Base-by-base conservation (phyloP, 768 basidiomycete genomes). In the Rhizopogon vulgaris region DNA sequence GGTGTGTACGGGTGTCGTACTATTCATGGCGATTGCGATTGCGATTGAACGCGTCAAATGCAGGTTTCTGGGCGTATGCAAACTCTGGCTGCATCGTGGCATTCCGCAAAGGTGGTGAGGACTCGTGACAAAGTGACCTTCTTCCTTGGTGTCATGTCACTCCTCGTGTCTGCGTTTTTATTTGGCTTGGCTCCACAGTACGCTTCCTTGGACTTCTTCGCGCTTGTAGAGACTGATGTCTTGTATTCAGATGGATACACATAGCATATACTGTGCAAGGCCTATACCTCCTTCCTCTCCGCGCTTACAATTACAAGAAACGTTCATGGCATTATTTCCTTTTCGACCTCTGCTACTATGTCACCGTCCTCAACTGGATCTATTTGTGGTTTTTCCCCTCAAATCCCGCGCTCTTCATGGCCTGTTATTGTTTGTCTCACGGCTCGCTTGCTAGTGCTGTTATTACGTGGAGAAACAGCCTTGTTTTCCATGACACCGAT, bases 401-500 rank as follows among this genome's bases (percentile, higher is more conserved):
- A 4, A 92, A 79, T 52, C 73, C 85, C 6, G 73, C 80, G 2
- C 76, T 98, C 15, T 97, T 95, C 69, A 80, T 91, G 46, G 90
- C 94, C 4, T 94, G 91, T 62, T 98, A 96, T 63, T 90, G 90
- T 58, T 78, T 98, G 24, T 89, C 92, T 0, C 86, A 96, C 64
- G 96, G 94, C 0, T 81, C 89, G 0, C 78, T 96, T 30, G 94
- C 91, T 0, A 91, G 89, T 48, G 94, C 95, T 0, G 94, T 98
- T 45, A 90, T 97, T 59, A 97, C 95, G 9, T 99, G 96, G 96
- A 79, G 96, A 55, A 99, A 99, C 63, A 94, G 91, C 58, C 82
- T 99, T 22, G 96, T 99, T 3, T 99, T 99, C 73, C 96, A 99
- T 62, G 94, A 95, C 62, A 78, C 83, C 51, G 96, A 99, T 68